phyloP scores from a whole-genome alignment of 1,284 basidiomycete genomes.

The Heliocybe sulcata region DNA sequence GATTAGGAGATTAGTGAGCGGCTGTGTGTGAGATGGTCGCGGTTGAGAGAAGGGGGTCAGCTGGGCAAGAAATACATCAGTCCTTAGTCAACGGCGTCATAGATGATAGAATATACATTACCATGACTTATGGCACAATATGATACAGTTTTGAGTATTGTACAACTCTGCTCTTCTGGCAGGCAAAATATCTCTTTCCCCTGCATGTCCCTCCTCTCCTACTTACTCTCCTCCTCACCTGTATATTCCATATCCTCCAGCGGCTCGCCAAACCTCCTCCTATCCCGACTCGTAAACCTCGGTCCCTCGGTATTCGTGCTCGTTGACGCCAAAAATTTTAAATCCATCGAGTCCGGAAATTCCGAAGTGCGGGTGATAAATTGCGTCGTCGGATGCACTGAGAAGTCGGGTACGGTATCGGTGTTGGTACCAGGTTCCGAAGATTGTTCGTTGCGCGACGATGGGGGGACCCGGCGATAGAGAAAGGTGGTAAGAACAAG shows the following conservation, averaged over 20 bases:
- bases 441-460: neutral
- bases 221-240: neutral
- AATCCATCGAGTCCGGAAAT: neutral
- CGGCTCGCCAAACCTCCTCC: neutral
- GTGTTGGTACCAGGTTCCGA: too few species aligned
- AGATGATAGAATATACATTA: too few species aligned
- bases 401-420: neutral
- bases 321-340: neutral
- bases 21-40: too few species aligned
- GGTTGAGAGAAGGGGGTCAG: too few species aligned
- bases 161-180: too few species aligned
- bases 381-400: neutral
- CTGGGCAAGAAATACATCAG: too few species aligned
- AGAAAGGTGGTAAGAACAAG: neutral
- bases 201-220: too few species aligned
- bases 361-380: neutral
- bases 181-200: too few species aligned
- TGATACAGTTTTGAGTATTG: too few species aligned
- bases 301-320: neutral
- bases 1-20: neutral
- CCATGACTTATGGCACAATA: too few species aligned
- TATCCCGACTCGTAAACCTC: neutral
- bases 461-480: neutral
- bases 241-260: neutral
- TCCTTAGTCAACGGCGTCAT: too few species aligned